Base-by-base conservation (phyloP, 2,329 filamentous ascomycete genomes). In the Parastagonospora avenae region DNA sequence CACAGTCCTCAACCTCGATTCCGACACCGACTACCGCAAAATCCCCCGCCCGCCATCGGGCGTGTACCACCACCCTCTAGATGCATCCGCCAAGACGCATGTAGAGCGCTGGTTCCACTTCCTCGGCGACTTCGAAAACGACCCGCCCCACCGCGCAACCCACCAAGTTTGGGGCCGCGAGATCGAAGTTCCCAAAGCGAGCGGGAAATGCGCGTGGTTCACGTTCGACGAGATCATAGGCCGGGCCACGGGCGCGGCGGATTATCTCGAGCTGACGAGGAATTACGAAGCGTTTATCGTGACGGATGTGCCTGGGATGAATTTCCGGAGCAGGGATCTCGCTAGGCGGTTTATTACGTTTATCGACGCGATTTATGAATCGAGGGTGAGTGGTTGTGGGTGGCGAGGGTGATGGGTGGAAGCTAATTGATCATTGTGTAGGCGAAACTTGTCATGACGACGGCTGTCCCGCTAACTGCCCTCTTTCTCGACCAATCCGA, bases 291-390 rank as follows among this genome's bases (percentile, higher is more conserved):
- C 92, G 1, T 97, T 99, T 67, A 85, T 99, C 58, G 84, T 99
- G 8, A 96, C 92, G 0, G 89, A 92, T 44, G 87, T 97, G 1
- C 94, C 94, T 0, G 90, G 88, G 5, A 97, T 99, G 94, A 94
- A 88, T 35, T 84, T 91, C 59, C 85, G 85, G 47, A 86, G 92
- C 67, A 85, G 94, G 15, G 94, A 99, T 76, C 82, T 96, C 33
- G 94, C 94, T 0, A 81, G 94, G 10, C 83, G 94, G 4, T 97
- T 99, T 74, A 99, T 99, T 72, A 99, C 93, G 0, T 97, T 99
- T 64, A 91, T 99, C 59, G 94, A 99, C 71, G 93, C 94, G 5
- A 88, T 97, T 4, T 99, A 99, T 70, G 94, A 99, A 74, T 80
- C 77, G 57, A 74, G 81, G 62, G 82, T 84, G 70, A 52, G 78